phyloP scores from a whole-genome alignment of 1,284 basidiomycete species.

The Apiotrichum veenhuisii region DNA sequence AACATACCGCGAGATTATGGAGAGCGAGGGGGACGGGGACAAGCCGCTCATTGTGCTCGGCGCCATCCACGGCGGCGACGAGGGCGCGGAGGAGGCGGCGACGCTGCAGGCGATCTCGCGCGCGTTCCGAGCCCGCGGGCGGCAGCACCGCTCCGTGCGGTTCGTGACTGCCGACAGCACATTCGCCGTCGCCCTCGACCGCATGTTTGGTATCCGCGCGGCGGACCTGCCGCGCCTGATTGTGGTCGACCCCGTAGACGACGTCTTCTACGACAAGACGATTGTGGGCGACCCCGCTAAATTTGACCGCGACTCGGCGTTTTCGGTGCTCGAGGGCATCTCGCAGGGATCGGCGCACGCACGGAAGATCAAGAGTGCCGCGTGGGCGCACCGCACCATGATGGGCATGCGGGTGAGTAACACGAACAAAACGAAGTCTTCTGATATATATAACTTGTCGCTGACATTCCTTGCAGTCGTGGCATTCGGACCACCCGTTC shows the following conservation, averaged over 20 bases:
- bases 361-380: neutral
- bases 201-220: conserved; percentile 35
- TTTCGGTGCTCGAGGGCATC: conserved; percentile 67
- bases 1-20: conserved; percentile 77
- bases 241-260: conserved; percentile 64
- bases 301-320: conserved; percentile 60
- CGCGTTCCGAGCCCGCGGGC: conserved; percentile 59
- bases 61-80: conserved; percentile 42
- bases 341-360: conserved; percentile 45
- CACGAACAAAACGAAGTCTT: conserved; percentile 1
- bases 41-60: conserved; percentile 72
- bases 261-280: conserved; percentile 53
- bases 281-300: conserved; percentile 66
- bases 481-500: conserved; percentile 42
- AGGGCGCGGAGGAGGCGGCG: conserved; percentile 52
- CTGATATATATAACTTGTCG: neutral
- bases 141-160: conserved; percentile 60
- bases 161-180: conserved; percentile 77
- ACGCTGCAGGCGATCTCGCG: conserved; percentile 58
- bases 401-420: conserved; percentile 21
- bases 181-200: neutral
- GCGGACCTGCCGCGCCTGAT: conserved; percentile 60
- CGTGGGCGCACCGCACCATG: neutral
- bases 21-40: conserved; percentile 55
- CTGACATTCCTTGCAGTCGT: conserved; percentile 10